Base-by-base conservation (phyloP, 352 stramenopile species). In the Pythium graminicola region DNA sequence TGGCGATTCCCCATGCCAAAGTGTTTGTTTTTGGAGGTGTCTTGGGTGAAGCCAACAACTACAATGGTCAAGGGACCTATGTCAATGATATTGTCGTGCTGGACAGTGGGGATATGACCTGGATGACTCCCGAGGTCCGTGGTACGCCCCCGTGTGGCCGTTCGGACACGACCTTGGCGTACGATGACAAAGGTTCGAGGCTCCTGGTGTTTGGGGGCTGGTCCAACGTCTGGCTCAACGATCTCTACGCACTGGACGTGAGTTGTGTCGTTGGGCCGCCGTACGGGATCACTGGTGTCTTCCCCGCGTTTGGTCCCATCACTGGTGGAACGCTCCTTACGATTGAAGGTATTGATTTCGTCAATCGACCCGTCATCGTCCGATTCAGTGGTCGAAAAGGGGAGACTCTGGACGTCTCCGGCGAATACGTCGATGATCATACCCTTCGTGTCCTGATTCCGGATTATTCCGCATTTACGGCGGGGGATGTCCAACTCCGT, bases 1-100 rank as follows among this genome's bases (percentile, higher is more conserved):
- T 95, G 22, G 93, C 95, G 28, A 97, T 99, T 40, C 95, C 95
- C 7, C 73, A 98, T 56, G 95, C 88, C 57, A 98, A 98, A 47
- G 75, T 99, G 10, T 98, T 98, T 62, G 74, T 97, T 16, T 99
- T 98, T 67, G 95, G 95, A n/a, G 95, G 95, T 16, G 95, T 97
- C 23, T 76, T 92, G 24, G 92, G 92, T 14, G 85, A 97, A 33
- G 59, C 93, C 0, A 84, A 86, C 45, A 88, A 95, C 42, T 92
- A 92, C 64, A 89, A 87, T 44, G 70, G 84, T 3, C 73, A 83
- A 20, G 90, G 90, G 28, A 76, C 67, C 19, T 96, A 85, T 61
- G 71, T 76, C 54, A 97, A 88, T 43, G 89, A 97, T 58, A 80
- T 98, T 47, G 81, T 84, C 31, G 85, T 98, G 32, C 69, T 98